Percentiles rank a stretch among this genome's conserved stretches.
phyloP scores from a whole-genome alignment of 371 early-diverging fungal species.

The Mucor lusitanicus region DNA sequence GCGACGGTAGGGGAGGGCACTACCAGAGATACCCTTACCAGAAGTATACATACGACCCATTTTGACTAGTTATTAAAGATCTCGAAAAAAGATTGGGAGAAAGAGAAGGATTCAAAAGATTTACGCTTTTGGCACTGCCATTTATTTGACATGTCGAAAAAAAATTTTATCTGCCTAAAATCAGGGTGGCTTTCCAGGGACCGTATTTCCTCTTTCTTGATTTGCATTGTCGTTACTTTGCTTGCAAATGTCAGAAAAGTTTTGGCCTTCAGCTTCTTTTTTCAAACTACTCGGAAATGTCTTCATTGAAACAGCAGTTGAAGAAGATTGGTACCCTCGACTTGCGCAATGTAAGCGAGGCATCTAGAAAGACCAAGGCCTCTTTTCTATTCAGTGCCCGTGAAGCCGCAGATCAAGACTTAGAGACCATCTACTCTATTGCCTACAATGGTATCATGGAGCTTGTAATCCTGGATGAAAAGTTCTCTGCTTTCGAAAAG shows the following conservation, averaged over 20 bases:
- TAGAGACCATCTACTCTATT: slow-evolving; percentile 84
- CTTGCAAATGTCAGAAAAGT: background rate
- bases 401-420: slow-evolving; percentile 89
- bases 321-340: slow-evolving; percentile 69
- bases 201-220: background rate
- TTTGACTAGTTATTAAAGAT: slow-evolving; percentile 22
- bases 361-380: slow-evolving; percentile 59
- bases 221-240: background rate
- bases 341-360: slow-evolving; percentile 46
- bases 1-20: slow-evolving; percentile 99
- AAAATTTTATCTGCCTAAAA: background rate
- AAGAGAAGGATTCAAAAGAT: slow-evolving; percentile 12
- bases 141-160: slow-evolving; percentile 8
- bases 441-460: slow-evolving; percentile 83
- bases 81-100: slow-evolving; percentile 19
- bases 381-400: slow-evolving; percentile 83
- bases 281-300: slow-evolving; percentile 10
- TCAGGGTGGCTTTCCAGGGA: background rate
- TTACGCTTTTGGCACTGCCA: background rate
- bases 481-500: slow-evolving; percentile 71
- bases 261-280: background rate
- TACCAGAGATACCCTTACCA: slow-evolving; percentile 98
- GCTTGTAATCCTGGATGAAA: slow-evolving; percentile 65
- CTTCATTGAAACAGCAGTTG: slow-evolving; percentile 71
- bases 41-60: slow-evolving; percentile 80